Percentiles rank a stretch among this genome's conserved stretches.
phyloP scores from a whole-genome alignment of 352 stramenopile genomes.

The Phytophthora pini region DNA sequence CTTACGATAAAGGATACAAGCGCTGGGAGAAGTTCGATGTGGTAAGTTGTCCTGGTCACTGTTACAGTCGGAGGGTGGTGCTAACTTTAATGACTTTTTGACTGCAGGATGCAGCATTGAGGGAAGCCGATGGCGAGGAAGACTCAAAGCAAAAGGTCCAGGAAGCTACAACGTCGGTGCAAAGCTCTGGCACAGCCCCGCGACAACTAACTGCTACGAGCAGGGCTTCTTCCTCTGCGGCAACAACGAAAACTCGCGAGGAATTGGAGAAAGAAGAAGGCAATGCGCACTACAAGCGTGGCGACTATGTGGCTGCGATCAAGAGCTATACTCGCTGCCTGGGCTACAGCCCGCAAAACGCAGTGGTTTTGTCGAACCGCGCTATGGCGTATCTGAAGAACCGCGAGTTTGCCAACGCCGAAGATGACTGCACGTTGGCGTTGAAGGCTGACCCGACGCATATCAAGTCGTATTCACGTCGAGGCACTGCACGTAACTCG shows the following conservation, averaged over 20 bases:
- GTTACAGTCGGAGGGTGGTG: neutral
- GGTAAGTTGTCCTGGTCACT: conserved; percentile 35
- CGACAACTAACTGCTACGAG: conserved; percentile 13
- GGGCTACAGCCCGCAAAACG: conserved; percentile 72
- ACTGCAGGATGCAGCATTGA: conserved; percentile 53
- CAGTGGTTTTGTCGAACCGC: conserved; percentile 89
- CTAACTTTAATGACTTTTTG: neutral
- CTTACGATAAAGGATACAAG: conserved; percentile 91
- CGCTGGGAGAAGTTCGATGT: conserved; percentile 92
- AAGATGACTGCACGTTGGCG: conserved; percentile 89
- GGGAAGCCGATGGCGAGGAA: conserved; percentile 43
- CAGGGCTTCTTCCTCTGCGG: neutral
- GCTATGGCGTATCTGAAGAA: conserved; percentile 92
- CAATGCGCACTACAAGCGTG: conserved; percentile 91
- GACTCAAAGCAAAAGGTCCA: neutral
- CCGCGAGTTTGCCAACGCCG: conserved; percentile 84
- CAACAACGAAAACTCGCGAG: conserved; percentile 44
- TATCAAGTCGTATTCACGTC: conserved; percentile 85
- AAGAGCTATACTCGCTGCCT: conserved; percentile 90
- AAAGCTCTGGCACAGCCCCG: neutral
- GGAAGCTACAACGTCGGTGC: neutral
- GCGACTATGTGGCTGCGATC: conserved; percentile 89
- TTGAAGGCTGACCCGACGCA: conserved; percentile 83
- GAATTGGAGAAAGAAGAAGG: conserved; percentile 90
- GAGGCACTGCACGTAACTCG: conserved; percentile 87